Evolutionary conservation across 169 alveolate genomes (phyloP), one percentile per base, ranked within the genome.

Genomic region (Cardiosporidium cionae): DNA sequence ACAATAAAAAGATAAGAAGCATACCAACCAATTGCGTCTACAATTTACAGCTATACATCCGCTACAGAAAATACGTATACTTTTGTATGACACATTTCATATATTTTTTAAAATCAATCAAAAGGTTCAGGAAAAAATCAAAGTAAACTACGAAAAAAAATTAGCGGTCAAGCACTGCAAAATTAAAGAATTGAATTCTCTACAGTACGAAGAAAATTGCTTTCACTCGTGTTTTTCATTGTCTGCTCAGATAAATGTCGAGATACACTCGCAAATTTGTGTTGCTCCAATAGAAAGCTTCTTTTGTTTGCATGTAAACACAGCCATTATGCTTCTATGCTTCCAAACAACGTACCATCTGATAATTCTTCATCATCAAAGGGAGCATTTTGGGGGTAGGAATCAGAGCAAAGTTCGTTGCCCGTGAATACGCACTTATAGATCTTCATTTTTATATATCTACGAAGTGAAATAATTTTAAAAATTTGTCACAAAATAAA

Each of bases 361-460:
- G 83, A 75, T 29, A 91, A 82, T 34, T 85, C 91, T 16, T 84
- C 78, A 74, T 75, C 84, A 58, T 85, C 95, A 83, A 91, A 90
- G 44, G 96, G 96, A 72, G 87, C 82, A 62, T 69, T 78, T 70
- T 91, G 95, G 34, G 23, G 72, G 83, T 91, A 91, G 70, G 96
- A 91, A 82, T 91, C 96, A 44, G 96, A 91, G 86, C 93, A 88
- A 76, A 91, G 92, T 83, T 91, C 96, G 81, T 91, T 95, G 66
- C 92, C 92, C 71, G 94, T 86, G 81, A 89, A 88, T 36, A 91
- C 82, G 84, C 89, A 92, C 81, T 88, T 90, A 87, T 82, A 91
- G 68, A 91, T 95, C 89, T 76, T 78, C 79, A 78, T 78, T 22
- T 75, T 67, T n/a, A n/a, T n/a, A n/a, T n/a, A n/a, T n/a, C n/a